Evolutionary conservation across 192 early-diverging fungal species (phyloP), one percentile per base, ranked within the genome.

Genomic region (Podila verticillata): DNA sequence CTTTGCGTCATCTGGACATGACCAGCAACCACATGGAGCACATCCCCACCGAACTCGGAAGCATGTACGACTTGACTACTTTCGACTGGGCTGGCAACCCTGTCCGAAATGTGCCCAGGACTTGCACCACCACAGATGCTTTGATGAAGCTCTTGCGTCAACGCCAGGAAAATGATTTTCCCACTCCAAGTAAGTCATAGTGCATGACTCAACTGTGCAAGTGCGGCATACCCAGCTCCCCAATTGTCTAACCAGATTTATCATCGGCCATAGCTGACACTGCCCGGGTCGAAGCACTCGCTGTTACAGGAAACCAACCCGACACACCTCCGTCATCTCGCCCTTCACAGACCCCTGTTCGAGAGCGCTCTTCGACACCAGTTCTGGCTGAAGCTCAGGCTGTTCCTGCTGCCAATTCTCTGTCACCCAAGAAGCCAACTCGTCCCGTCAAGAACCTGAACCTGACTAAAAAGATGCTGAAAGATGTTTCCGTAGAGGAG

Each of bases 21-120:
- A 57, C 85, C 9, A 77, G 66, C 64, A 90, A 90, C 70, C 69
- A 73, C 17, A 65, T 90, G 61, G 72, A 73, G 32, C 28, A 30
- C 39, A 74, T 90, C 20, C 83, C 85, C 17, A 48, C 71, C 10
- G 83, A 84, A 36, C 65, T 90, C 22, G 87, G 88, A 15, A 58
- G 62, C 34, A 73, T 90, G 54, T n/a, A 63, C 29, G 59, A 84
- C 54, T 63, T 90, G 35, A 81, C 79, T 8, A 74, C 79, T 12
- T 79, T 90, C 51, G 59, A 63, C 4, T 90, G 84, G 82, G 83
- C 86, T 56, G 87, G 86, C 5, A 90, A 90, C 47, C 87, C 84
- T 26, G 54, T 88, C 30, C 69, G 79, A 22, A 82, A 85, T 44
- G 65, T 80, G 10, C 75, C 85, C 8, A 75, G 79, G 24, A 70